Evolutionary conservation across 306 rosid genomes (phyloP).

Genomic region (Lithocarpus polystachyus): DNA sequence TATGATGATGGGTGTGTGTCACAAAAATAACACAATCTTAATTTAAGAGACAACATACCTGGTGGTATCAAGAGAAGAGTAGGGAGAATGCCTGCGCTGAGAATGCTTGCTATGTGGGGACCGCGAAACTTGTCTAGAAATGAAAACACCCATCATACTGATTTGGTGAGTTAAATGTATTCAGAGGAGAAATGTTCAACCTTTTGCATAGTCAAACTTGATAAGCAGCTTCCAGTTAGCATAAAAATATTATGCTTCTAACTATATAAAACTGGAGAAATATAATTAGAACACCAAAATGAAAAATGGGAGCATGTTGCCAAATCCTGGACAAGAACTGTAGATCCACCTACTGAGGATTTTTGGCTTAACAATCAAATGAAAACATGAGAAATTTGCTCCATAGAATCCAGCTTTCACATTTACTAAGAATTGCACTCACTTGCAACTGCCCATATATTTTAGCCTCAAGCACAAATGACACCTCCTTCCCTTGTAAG

Average conservation of each 20-base stretch:
- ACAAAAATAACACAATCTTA: conserved; percentile 58
- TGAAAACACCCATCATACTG: conserved; percentile 84
- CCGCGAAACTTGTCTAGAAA: conserved; percentile 99
- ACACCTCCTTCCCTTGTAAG: too few relatives aligned
- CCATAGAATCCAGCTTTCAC: neutral
- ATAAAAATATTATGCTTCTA: conserved; percentile 27
- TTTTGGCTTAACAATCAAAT: neutral
- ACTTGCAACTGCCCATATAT: neutral
- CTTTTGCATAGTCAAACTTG: conserved; percentile 55
- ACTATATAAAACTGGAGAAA: conserved; percentile 22
- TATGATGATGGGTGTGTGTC: conserved; percentile 54
- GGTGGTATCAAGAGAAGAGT: conserved; percentile 82
- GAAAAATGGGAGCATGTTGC: neutral
- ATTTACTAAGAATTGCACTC: neutral
- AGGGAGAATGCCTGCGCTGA: conserved; percentile 99
- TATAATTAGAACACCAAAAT: conserved; percentile 10
- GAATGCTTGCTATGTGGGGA: conserved; percentile 99
- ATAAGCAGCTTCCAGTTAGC: conserved; percentile 39
- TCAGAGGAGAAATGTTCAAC: conserved; percentile 49
- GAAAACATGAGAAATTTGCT: neutral
- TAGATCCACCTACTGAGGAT: conserved; percentile 1
- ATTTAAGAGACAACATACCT: conserved; percentile 70
- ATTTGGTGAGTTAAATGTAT: conserved; percentile 70
- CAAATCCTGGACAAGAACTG: conserved; percentile 20
- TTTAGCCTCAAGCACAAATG: neutral